Evolutionary conservation across 768 basidiomycete species (phyloP), one percentile per base, ranked within the genome.

Genomic region (Kwoniella mangroviensis): DNA sequence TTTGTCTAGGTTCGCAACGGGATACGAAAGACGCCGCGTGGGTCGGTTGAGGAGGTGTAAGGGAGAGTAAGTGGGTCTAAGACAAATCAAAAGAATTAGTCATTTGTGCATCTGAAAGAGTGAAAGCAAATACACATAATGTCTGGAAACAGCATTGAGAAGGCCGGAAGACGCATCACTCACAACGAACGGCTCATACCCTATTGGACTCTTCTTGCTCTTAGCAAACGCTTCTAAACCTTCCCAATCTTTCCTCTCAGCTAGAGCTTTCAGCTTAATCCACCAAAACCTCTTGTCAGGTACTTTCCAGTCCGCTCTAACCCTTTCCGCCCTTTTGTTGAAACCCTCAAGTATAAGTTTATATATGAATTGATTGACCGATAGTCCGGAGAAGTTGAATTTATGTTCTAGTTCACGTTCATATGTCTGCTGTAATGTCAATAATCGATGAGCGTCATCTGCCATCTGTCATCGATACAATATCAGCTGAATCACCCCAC

Each of bases 211-310:
- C 74, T 93, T 88, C 83, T 89, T 94, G 43, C 90, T 91, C 75
- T 90, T 91, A 1, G 94, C 89, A 80, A 99, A 96, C 0, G 87
- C 80, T 58, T 98, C 94, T 15, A 98, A 86, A 1, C 87, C 89
- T 42, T 94, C 92, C 82, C 94, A 98, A 82, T 97, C 93, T 68
- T 89, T 86, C 22, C 88, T 85, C n/a, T 87, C 86, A 11, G 90
- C 90, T 65, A 98, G 83, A 0, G 94, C 91, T 63, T 92, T 88
- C 4, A 99, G 83, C 81, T 97, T 98, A 73, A 93, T 79, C 84
- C 93, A 91, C 94, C 94, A 98, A 84, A 93, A 98, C 58, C 95
- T 86, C 85, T 95, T 98, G 80, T 98, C 97, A 0, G 94, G 89
- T 1, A 99, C 92, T 80, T 92, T 95, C 86, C 93, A 98, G 73